phyloP scores from a whole-genome alignment of 768 basidiomycete genomes.

The Amylocystis lapponica region DNA sequence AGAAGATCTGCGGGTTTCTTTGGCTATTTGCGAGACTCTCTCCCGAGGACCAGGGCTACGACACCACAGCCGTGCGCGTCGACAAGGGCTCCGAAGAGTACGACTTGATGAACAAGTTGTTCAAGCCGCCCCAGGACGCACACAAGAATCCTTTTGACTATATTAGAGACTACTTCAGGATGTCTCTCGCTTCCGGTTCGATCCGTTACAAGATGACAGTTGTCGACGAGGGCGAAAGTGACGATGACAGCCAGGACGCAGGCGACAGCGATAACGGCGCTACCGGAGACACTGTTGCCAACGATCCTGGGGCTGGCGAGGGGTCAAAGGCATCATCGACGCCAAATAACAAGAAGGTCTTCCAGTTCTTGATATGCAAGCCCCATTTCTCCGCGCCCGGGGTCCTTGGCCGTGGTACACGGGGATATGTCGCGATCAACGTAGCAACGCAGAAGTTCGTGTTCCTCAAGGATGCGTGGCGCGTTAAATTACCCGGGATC shows the following conservation, averaged over 20 bases:
- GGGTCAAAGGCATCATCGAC: no score
- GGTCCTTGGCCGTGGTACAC: background rate
- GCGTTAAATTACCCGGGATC: no score
- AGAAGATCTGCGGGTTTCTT: conserved; percentile 23
- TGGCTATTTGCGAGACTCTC: conserved; percentile 20
- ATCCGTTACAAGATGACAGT: background rate
- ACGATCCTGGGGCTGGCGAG: no score
- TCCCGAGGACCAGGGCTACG: conserved; percentile 18
- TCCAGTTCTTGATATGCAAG: conserved; percentile 1
- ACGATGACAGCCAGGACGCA: no score
- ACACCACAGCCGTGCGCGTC: conserved; percentile 3
- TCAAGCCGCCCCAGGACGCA: background rate
- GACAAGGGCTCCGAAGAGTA: background rate
- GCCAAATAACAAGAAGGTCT: rapidly evolving
- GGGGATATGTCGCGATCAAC: conserved; percentile 6
- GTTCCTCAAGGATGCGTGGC: conserved; percentile 9
- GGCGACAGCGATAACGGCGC: no score
- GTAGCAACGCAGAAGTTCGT: background rate
- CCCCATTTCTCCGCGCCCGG: conserved; percentile 1
- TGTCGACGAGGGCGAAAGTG: no score
- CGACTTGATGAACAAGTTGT: background rate
- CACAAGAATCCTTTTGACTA: background rate
- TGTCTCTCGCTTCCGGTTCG: conserved; percentile 1
- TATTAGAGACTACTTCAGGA: background rate
- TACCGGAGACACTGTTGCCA: no score